Base-by-base conservation (phyloP, 164 flowering plant species). In the Nelumbo lutea region DNA sequence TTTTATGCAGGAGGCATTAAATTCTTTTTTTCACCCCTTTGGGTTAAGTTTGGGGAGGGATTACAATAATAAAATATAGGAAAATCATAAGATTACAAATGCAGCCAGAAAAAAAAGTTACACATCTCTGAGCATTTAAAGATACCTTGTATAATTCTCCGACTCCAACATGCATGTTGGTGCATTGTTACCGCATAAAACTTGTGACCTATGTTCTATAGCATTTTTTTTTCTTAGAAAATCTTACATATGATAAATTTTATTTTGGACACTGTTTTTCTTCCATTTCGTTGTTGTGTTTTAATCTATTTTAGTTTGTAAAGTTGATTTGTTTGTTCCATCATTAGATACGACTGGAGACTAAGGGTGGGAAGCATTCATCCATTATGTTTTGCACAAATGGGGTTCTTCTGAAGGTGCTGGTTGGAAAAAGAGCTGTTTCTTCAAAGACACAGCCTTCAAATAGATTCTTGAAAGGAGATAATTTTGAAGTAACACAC, bases 341-440 rank as follows among this genome's bases (percentile, higher is more conserved):
- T 45, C 59, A 43, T 62, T 71, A 96, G 99, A 93, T 96, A 75
- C 86, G 98, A 40, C 61, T 96, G 85, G 98, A 96, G 73, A 81
- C 82, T 74, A 87, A 83, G 80, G 98, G 98, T 68, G 99, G 98
- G 45, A 86, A 71, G 77, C 80, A 88, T 48, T 87, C 98, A 41
- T 96, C 98, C 62, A 79, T 96, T 68, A 82, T 93, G 70, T 88
- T 93, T 74, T 93, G 98, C 84, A 96, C 99, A 4, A 96, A 91
- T 82, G 98, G 99, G 39, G 66, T 96, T 75, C 76, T 96, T 46
- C 72, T 93, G 79, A 85, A 88, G 81, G 80, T 93, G 74, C 82
- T 93, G 65, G 82, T 93, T 70, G 79, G 86, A 6, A 76, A 69
- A 50, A 89, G 86, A 46, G 63, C 63, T 64, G 74, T 62, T 60